Evolutionary conservation across 441 rosid species (phyloP).

Genomic region (Flueggea neowawraea): DNA sequence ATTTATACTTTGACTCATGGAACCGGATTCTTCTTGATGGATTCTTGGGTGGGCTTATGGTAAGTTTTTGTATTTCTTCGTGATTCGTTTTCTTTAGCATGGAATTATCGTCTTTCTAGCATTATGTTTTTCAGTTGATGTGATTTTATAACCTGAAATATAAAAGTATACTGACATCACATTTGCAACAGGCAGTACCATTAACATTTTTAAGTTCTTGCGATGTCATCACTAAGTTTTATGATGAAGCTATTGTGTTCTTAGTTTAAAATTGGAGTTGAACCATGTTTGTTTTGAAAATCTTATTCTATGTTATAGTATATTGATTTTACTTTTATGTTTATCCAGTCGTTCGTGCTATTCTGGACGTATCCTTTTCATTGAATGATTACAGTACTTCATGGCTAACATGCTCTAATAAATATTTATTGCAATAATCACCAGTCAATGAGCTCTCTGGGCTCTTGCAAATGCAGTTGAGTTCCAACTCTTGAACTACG

Average conservation of each 20-base stretch:
- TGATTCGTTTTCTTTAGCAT: not conserved
- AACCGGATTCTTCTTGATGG: conserved; percentile 77
- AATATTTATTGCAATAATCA: not conserved
- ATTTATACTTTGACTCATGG: conserved; percentile 82
- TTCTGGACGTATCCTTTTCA: conserved; percentile 99
- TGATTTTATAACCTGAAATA: not conserved
- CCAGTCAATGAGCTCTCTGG: not conserved
- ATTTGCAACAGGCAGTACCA: too few relatives aligned
- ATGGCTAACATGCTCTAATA: not conserved
- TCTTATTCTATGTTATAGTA: not conserved
- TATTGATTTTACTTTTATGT: conserved; percentile 8
- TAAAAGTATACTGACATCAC: too few relatives aligned
- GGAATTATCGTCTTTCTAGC: not conserved
- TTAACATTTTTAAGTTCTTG: not conserved
- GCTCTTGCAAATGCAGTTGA: too few relatives aligned
- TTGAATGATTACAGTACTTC: conserved; percentile 6
- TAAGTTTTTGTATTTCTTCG: conserved; percentile 26
- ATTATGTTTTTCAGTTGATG: not conserved
- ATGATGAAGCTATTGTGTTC: not conserved
- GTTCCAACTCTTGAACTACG: too few relatives aligned
- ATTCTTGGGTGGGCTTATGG: conserved; percentile 91
- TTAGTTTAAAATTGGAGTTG: not conserved
- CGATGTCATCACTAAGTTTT: not conserved
- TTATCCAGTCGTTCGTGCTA: conserved; percentile 95
- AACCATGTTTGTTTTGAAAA: not conserved